Evolutionary conservation across 139 green algal genomes (phyloP), one percentile per base, ranked within the genome.

Genomic region (Limnomonas spitsbergensis): DNA sequence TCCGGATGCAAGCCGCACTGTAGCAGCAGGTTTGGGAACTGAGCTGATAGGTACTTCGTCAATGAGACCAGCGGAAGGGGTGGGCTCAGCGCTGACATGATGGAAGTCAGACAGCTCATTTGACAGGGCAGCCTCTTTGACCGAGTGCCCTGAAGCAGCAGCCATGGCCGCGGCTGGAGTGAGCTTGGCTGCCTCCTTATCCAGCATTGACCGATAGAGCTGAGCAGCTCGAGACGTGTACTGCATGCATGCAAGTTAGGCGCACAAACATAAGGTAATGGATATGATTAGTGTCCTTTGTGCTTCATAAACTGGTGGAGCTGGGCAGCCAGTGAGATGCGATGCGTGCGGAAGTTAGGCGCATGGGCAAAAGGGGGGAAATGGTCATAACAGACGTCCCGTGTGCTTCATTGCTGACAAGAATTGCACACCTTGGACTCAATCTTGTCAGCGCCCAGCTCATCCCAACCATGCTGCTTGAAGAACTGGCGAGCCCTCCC

Each of bases 381-480:
- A n/a, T n/a, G n/a, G 24, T 3, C 37, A 32, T 66, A 20, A 73
- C 66, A 36, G 40, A 56, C 47, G 47, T 14, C 47, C n/a, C n/a
- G n/a, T n/a, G n/a, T n/a, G n/a, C n/a, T n/a, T n/a, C n/a, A n/a
- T n/a, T n/a, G n/a, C 14, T 61, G 14, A 61, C 47, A 61, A 29
- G 47, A 29, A 20, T 61, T 29, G 47, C 77, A n/a, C 53, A 91
- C 88, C 88, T 97, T 99, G 52, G 86, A 74, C 86, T 97, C 91
- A 61, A 98, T 98, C 81, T 98, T 98, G 84, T 98, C 95, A 36
- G 90, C 86, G 42, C 90, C 91, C 4, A 88, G 31, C 72, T 93
- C 89, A n/a, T 92, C 89, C 93, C 94, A 99, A 1, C 96, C 96
- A 85, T 99, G 96, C 86, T 99, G 93, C 84, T 97, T 97, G 89